phyloP scores from a whole-genome alignment of 1,284 basidiomycete species.

The Agroathelia rolfsii region DNA sequence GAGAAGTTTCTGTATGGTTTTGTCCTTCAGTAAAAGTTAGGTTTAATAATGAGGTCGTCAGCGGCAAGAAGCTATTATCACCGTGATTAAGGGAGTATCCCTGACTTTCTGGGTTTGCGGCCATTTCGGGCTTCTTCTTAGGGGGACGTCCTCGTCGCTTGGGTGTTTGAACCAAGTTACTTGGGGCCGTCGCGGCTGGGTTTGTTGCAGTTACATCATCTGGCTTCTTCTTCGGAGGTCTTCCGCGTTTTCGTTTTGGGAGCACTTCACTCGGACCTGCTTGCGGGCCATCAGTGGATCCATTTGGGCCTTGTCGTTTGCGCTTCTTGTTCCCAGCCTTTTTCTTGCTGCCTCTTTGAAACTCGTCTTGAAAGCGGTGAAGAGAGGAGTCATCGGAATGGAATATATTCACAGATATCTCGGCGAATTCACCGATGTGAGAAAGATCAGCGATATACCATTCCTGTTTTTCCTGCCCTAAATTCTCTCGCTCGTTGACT shows the following conservation, averaged over 20 bases:
- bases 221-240: slow-evolving; percentile 17
- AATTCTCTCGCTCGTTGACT: slow-evolving; percentile 45
- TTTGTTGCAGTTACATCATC: slow-evolving; percentile 4
- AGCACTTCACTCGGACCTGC: too few relatives aligned
- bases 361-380: slow-evolving; percentile 33
- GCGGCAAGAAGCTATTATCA: too few relatives aligned
- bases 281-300: slow-evolving; percentile 25
- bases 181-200: too few relatives aligned
- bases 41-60: too few relatives aligned
- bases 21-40: too few relatives aligned
- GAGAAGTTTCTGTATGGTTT: slow-evolving; percentile 10
- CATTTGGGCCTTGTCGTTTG: slow-evolving; percentile 18
- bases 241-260: slow-evolving; percentile 7
- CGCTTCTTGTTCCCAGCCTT: slow-evolving; percentile 14
- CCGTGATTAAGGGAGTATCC: too few relatives aligned
- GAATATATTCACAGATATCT: slow-evolving; percentile 34
- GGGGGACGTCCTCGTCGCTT: slow-evolving; percentile 20
- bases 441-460: slow-evolving; percentile 37
- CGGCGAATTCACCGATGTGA: slow-evolving; percentile 43
- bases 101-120: slow-evolving; percentile 6
- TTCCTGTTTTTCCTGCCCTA: slow-evolving; percentile 36
- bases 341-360: slow-evolving; percentile 5
- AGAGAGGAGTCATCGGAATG: slow-evolving; percentile 38
- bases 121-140: slow-evolving; percentile 11
- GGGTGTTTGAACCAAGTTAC: slow-evolving; percentile 7